A percentile compares a stretch with the other conserved stretches of the same genome.
Conservation (phyloP, 495 filamentous ascomycete genomes). For the Antarctomyces pellizariae region DNA sequence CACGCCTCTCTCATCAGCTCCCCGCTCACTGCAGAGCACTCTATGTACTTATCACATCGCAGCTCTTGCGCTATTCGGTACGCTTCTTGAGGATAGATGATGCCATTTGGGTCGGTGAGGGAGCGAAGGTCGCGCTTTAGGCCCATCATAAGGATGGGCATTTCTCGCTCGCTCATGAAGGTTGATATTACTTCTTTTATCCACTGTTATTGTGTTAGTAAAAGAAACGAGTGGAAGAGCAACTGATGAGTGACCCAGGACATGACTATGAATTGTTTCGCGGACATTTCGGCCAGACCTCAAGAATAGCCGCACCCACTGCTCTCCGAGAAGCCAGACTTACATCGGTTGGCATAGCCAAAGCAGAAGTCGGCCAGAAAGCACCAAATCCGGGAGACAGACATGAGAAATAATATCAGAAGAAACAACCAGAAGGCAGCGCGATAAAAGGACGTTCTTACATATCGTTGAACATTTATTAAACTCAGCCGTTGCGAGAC, state of each 20-base stretch:
- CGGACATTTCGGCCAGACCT: too few species aligned
- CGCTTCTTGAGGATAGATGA: constrained; percentile 51
- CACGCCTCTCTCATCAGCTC: constrained; percentile 50
- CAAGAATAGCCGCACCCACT: too few species aligned
- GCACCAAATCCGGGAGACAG: too few species aligned
- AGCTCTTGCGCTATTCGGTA: constrained; percentile 60
- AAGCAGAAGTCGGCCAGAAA: too few species aligned
- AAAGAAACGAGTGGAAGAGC: neutral
- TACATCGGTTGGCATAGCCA: too few species aligned
- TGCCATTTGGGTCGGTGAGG: constrained; percentile 35
- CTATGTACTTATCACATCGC: constrained; percentile 68
- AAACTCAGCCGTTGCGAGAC: constrained; percentile 45
- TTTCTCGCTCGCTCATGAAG: constrained; percentile 31
- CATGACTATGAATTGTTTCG: too few species aligned
- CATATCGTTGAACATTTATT: constrained; percentile 31
- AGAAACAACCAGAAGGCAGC: constrained; percentile 1
- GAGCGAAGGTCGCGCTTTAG: constrained; percentile 59
- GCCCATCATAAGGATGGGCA: constrained; percentile 58
- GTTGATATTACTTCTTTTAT: constrained; percentile 35
- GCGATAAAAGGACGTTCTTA: constrained; percentile 16
- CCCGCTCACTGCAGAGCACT: constrained; percentile 76
- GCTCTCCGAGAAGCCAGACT: too few species aligned
- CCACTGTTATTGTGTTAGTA: constrained; percentile 28
- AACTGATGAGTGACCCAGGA: too few species aligned
- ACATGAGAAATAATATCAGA: too few species aligned